Conservation (phyloP, 805 yeast species). For the Saturnispora zaruensis region DNA sequence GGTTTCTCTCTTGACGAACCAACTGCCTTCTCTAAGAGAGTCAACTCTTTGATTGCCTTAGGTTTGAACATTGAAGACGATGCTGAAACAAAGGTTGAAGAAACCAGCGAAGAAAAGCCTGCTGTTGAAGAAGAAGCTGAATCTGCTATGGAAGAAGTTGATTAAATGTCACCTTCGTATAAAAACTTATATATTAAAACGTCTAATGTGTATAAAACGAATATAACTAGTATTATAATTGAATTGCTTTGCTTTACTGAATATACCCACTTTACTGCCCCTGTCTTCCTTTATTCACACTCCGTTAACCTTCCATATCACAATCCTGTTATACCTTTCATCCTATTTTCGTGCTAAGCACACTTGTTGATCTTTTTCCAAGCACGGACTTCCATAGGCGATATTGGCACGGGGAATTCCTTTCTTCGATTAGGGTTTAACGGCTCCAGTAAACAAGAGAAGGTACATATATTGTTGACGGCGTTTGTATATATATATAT, state of each 20-base stretch:
- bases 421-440: not conserved
- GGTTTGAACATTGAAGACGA: constrained; percentile 92
- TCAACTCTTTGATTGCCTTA: constrained; percentile 94
- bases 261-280: too few species aligned
- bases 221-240: not conserved
- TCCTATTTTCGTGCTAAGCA: too few species aligned
- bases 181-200: not conserved
- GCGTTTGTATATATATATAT: not conserved
- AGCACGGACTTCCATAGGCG: not conserved
- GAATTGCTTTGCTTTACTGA: not conserved
- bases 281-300: too few species aligned
- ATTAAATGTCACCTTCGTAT: constrained; percentile 35
- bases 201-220: not conserved
- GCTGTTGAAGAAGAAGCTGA: constrained; percentile 49
- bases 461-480: not conserved
- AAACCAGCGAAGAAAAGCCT: constrained; percentile 27
- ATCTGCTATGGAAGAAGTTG: constrained; percentile 99
- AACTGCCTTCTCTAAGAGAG: constrained; percentile 92
- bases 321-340: too few species aligned
- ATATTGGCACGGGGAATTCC: not conserved
- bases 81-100: constrained; percentile 31
- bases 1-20: constrained; percentile 99
- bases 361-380: not conserved
- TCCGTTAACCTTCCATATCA: too few species aligned
- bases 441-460: not conserved